Evolutionary conservation across 345 rosid species (phyloP), one percentile per base, ranked within the genome.

Genomic region (Diplotaxis tenuifolia): DNA sequence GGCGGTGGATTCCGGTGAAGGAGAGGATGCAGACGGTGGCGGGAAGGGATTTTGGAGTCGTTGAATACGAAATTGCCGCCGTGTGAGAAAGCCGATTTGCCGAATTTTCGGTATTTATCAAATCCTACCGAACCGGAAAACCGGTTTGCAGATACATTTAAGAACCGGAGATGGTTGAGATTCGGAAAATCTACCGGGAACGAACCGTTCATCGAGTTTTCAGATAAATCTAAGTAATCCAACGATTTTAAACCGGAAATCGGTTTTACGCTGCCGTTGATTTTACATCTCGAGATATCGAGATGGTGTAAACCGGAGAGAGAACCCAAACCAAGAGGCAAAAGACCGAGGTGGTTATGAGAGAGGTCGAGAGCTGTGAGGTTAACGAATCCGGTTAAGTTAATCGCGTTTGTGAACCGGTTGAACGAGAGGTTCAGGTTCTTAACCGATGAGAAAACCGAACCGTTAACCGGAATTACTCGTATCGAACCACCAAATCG

Each of bases 101-200:
- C 96, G 67, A 89, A 91, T 70, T 84, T 87, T 2, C 68, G 66
- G 59, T 65, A 68, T 59, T 78, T 70, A 27, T 81, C 85, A n/a
- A 32, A 57, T 3, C 75, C 68, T 20, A 87, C 81, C 7, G 60
- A 68, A 56, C 93, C 96, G 62, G 85, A 80, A 75, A 94, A 89
- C 75, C 84, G 69, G 80, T 94, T 94, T 21, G 79, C 9, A 2
- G 98, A 94, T 74, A 94, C 31, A 74, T 94, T 94, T 29, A 94
- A 67, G 76, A 82, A 86, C 57, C 4, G 62, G 70, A 89, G 86
- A 70, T 73, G 72, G 67, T 72, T 47, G 4, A 89, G 58, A 7
- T 82, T 79, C 4, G 97, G 98, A 52, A 94, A 91, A 80, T 94
- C 97, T 2, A 74, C 74, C 40, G 98, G 98, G 72, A 94, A 88